These are phyloP conservation scores for Fusarium penzigii DNA, from an alignment of 2,329 filamentous ascomycete genomes.

Conservation along the genomic window DNA sequence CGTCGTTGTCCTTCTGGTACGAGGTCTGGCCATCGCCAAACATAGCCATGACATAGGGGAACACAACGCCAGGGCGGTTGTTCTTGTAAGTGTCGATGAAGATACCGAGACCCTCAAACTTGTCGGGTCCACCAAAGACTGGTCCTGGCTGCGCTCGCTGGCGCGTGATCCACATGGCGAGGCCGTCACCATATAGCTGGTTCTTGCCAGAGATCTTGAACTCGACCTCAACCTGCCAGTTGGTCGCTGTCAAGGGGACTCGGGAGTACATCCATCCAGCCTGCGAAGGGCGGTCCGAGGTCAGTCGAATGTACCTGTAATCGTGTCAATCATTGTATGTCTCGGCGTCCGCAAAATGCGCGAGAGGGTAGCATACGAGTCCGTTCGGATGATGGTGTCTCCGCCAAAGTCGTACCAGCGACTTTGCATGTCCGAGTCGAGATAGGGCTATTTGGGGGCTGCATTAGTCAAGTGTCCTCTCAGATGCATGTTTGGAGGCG, in stretches of 20 bases:
- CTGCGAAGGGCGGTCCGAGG: slow-evolving; percentile 87
- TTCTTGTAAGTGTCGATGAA: slow-evolving; percentile 99
- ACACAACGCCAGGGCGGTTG: slow-evolving; percentile 91
- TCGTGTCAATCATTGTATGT: slow-evolving; percentile 24
- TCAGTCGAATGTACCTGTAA: slow-evolving; percentile 83
- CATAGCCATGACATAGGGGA: slow-evolving; percentile 99
- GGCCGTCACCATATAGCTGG: slow-evolving; percentile 91
- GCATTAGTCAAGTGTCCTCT: slow-evolving; percentile 22
- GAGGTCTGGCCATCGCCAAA: slow-evolving; percentile 83
- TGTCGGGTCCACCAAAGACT: slow-evolving; percentile 86
- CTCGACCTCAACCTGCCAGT: slow-evolving; percentile 97
- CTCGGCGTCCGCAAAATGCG: slow-evolving; percentile 7
- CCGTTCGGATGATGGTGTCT: slow-evolving; percentile 79
- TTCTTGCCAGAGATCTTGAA: slow-evolving; percentile 91
- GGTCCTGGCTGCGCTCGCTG: slow-evolving; percentile 77
- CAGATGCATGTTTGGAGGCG: slow-evolving; percentile 19
- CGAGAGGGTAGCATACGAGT: slow-evolving; percentile 54
- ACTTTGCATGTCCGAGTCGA: slow-evolving; percentile 97
- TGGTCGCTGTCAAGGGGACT: slow-evolving; percentile 92
- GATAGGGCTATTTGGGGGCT: slow-evolving; percentile 69
- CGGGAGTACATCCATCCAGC: slow-evolving; percentile 92
- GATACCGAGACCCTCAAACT: slow-evolving; percentile 90
- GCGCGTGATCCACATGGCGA: slow-evolving; percentile 98
- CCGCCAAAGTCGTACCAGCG: slow-evolving; percentile 99
- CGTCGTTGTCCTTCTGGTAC: slow-evolving; percentile 94